These are phyloP conservation scores for Solanum pinnatisectum DNA, from an alignment of 257 asterid species.

Conservation along the genomic window DNA sequence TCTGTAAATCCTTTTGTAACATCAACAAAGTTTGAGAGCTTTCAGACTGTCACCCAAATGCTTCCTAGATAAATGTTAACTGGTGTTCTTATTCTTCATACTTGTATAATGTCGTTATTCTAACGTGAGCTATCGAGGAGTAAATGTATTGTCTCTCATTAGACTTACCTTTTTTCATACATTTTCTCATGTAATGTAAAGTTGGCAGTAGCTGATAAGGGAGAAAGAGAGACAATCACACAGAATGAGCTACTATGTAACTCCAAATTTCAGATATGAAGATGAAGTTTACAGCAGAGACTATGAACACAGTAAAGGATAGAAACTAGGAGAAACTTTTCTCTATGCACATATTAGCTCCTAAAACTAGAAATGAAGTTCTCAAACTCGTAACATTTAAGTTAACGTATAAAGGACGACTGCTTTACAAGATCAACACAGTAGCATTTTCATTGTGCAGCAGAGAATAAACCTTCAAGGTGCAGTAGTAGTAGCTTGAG, in stretches of 20 bases:
- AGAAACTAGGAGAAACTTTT: not conserved
- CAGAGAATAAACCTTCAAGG: not conserved
- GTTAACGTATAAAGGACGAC: not conserved
- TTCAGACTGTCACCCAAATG: constrained; percentile 29
- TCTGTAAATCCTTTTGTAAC: constrained; percentile 11
- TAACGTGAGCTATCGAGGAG: not conserved
- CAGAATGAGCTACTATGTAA: not conserved
- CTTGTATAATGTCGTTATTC: not conserved
- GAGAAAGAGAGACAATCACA: not conserved
- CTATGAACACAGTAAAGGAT: not conserved
- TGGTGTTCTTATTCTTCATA: not conserved
- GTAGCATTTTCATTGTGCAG: not conserved
- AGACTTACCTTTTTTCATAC: not conserved
- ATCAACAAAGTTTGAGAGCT: constrained; percentile 15
- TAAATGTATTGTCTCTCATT: not conserved
- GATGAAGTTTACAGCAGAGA: not conserved
- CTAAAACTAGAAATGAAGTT: not conserved
- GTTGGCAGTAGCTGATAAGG: not conserved
- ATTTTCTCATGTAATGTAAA: not conserved
- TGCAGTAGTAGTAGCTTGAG: not conserved
- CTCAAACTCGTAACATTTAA: not conserved
- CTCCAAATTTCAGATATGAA: not conserved
- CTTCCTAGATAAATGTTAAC: constrained; percentile 49
- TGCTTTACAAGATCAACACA: not conserved
- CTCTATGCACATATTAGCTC: not conserved